Evolutionary conservation across 169 alveolate genomes (phyloP).

Genomic region (Eimeria falciformis): DNA sequence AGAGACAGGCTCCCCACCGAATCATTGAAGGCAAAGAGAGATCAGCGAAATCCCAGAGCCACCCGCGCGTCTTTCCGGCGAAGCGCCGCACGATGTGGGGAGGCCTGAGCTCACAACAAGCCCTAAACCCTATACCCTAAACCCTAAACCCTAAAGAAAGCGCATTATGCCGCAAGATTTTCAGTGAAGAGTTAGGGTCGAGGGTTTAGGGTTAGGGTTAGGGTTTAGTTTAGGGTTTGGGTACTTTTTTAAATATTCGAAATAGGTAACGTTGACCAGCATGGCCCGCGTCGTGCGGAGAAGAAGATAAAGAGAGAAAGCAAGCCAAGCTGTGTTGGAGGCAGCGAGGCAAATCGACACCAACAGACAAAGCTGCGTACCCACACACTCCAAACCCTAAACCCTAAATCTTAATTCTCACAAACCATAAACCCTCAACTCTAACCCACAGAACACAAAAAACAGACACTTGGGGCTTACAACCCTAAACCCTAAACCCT

Average conservation of each 20-base stretch:
- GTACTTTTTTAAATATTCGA: constrained; percentile 87
- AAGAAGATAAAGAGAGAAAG: constrained; percentile 86
- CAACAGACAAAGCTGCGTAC: constrained; percentile 73
- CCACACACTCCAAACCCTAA: background rate
- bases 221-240: background rate
- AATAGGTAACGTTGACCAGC: constrained; percentile 91
- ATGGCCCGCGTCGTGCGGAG: constrained; percentile 88
- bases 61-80: constrained; percentile 28
- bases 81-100: constrained; percentile 62
- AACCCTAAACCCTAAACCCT: background rate
- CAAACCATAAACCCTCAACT: background rate
- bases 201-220: background rate
- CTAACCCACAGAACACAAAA: background rate
- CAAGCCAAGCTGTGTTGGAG: constrained; percentile 85
- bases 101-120: constrained; percentile 53
- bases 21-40: constrained; percentile 19
- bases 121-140: background rate
- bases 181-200: background rate
- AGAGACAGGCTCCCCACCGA: too few species aligned
- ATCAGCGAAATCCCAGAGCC: constrained; percentile 67
- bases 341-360: constrained; percentile 74
- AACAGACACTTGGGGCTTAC: background rate
- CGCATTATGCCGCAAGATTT: background rate
- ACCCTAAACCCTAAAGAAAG: background rate
- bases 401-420: background rate